Base-by-base conservation (phyloP, 148 eudicot genomes). In the Silene latifolia region DNA sequence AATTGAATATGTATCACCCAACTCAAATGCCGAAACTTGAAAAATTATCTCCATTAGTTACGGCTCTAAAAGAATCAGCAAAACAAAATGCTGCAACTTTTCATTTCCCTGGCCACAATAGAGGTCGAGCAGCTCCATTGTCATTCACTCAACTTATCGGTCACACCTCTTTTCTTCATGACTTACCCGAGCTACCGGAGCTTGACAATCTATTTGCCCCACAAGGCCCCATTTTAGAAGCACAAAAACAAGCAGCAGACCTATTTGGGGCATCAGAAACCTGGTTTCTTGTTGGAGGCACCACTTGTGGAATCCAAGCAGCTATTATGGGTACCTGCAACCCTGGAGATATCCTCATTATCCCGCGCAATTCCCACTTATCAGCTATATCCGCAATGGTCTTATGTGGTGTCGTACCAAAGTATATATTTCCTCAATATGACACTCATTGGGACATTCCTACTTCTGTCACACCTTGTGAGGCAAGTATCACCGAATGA, bases 211-310 rank as follows among this genome's bases (percentile, higher is more conserved):
- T 92, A 12, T 88, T 88, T 73, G 59, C 86, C 46, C 93, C 91
- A 18, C 80, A 81, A 46, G 93, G 91, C 25, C 89, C 93, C 20
- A 82, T 91, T 79, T 74, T 85, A 32, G 85, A 88, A 71, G 90
- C 97, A 35, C 91, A 91, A 65, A 85, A 80, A 69, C 76, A 71
- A 80, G 97, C 93, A 71, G 93, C 97, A 18, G 46, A 84, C 56
- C 76, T 91, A 13, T 89, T 91, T 71, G 92, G 97, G 72, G 97
- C 97, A 73, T 78, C 85, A 11, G 87, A 89, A 77, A 89, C 93
- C 10, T 92, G 98, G 98, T 92, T 90, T 79, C 91, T 92, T 78
- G 94, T 90, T 63, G 96, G 98, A 21, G 98, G 98, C 71, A 90
- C 91, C 47, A 92, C 96, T 39, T 88, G 98, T 82, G 98, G 97